Evolutionary conservation across 2,329 filamentous ascomycete species (phyloP).

Genomic region (Pestalotiopsis sp.): DNA sequence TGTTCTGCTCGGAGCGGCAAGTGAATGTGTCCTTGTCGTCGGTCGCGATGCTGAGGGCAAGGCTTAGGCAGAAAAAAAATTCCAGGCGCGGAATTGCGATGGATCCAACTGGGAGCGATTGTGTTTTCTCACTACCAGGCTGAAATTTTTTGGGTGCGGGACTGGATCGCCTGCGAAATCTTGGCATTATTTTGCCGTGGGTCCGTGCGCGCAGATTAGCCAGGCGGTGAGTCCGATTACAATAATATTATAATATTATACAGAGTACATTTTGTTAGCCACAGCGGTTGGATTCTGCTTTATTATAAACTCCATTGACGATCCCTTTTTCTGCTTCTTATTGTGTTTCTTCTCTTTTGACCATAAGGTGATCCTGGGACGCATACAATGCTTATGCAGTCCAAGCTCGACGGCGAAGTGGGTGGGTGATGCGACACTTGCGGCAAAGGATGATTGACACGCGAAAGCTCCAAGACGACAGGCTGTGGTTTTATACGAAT

Average conservation of each 20-base stretch:
- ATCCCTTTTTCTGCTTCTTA: too few relatives aligned
- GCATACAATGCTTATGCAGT: too few relatives aligned
- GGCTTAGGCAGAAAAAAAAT: neutral
- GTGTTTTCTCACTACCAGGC: neutral
- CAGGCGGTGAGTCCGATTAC: neutral
- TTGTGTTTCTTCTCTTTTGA: too few relatives aligned
- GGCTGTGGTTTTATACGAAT: too few relatives aligned
- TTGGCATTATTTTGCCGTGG: constrained; percentile 10
- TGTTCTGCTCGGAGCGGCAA: neutral
- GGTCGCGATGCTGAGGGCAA: neutral
- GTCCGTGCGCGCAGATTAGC: neutral
- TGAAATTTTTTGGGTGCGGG: constrained; percentile 12
- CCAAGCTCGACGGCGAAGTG: too few relatives aligned
- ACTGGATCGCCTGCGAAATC: constrained; percentile 9
- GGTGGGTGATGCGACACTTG: too few relatives aligned
- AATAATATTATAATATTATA: too few relatives aligned
- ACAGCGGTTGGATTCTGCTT: too few relatives aligned
- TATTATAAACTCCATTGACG: too few relatives aligned
- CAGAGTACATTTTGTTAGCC: neutral
- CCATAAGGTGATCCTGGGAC: too few relatives aligned
- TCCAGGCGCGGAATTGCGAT: neutral
- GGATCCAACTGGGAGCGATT: neutral
- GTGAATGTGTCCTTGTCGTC: neutral
- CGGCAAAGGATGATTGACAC: too few relatives aligned
- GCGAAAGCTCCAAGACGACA: too few relatives aligned